Conservation (phyloP, 257 asterid species). For the Penstemon davidsonii region DNA sequence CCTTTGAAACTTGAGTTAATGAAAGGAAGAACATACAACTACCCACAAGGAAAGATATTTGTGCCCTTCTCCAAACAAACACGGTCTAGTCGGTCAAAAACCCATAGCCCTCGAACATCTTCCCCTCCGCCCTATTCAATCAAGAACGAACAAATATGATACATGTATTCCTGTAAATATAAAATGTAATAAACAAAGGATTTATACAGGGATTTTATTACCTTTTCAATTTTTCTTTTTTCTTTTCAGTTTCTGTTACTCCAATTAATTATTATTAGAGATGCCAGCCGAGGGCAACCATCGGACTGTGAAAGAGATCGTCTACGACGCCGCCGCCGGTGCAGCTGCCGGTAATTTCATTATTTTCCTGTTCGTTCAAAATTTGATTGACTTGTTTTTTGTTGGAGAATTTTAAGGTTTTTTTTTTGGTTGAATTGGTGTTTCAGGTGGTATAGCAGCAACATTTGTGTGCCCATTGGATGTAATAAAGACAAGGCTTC, state of each 20-base stretch:
- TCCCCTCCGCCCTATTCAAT: too few species aligned
- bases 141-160: not conserved
- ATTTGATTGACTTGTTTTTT: constrained; percentile 4
- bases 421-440: constrained; percentile 7
- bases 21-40: too few species aligned
- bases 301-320: constrained; percentile 50
- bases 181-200: not conserved
- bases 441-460: constrained; percentile 93
- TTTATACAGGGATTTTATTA: not conserved
- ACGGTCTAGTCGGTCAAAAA: constrained; percentile 27
- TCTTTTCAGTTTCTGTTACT: not conserved
- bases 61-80: constrained; percentile 10
- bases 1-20: too few species aligned
- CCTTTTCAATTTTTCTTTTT: not conserved
- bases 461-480: constrained; percentile 92
- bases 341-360: constrained; percentile 85
- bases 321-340: constrained; percentile 84
- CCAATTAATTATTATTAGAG: not conserved
- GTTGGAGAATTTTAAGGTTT: not conserved
- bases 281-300: constrained; percentile 49
- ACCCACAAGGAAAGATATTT: not conserved
- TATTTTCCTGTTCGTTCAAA: constrained; percentile 2
- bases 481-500: constrained; percentile 91
- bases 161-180: not conserved
- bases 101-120: not conserved